These are phyloP conservation scores for Plenodomus lindquistii DNA, from an alignment of 2,329 filamentous ascomycete genomes.

Conservation along the genomic window DNA sequence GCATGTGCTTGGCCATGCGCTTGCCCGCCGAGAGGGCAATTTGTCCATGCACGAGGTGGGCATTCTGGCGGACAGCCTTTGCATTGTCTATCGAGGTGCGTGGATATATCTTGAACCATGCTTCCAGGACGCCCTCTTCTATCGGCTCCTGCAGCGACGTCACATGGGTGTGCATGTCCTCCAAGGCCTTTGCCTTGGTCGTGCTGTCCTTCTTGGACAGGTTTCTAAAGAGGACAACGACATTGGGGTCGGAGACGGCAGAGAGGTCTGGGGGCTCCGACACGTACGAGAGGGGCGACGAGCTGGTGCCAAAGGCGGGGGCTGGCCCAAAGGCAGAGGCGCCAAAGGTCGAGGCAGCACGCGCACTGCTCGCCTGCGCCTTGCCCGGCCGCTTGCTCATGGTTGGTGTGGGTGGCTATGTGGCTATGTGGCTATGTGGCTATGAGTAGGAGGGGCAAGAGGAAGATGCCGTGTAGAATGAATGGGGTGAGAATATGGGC, in stretches of 20 bases:
- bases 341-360: constrained; percentile 53
- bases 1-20: constrained; percentile 78
- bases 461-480: background rate
- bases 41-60: constrained; percentile 73
- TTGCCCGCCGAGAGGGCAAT: constrained; percentile 68
- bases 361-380: constrained; percentile 66
- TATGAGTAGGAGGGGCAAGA: background rate
- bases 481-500: background rate
- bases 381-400: constrained; percentile 66
- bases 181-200: constrained; percentile 87
- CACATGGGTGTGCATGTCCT: constrained; percentile 75
- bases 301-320: constrained; percentile 50
- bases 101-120: constrained; percentile 88
- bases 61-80: constrained; percentile 82
- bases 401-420: constrained; percentile 15
- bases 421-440: background rate
- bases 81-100: constrained; percentile 88
- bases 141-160: constrained; percentile 63
- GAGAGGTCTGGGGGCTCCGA: constrained; percentile 82
- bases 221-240: constrained; percentile 91
- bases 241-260: constrained; percentile 74
- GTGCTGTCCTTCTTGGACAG: constrained; percentile 89
- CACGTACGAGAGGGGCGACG: constrained; percentile 80
- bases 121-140: constrained; percentile 82
- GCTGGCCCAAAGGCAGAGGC: constrained; percentile 50